These are phyloP conservation scores for Pythium pyrilobum DNA, from an alignment of 352 stramenopile species.

Conservation along the genomic window DNA sequence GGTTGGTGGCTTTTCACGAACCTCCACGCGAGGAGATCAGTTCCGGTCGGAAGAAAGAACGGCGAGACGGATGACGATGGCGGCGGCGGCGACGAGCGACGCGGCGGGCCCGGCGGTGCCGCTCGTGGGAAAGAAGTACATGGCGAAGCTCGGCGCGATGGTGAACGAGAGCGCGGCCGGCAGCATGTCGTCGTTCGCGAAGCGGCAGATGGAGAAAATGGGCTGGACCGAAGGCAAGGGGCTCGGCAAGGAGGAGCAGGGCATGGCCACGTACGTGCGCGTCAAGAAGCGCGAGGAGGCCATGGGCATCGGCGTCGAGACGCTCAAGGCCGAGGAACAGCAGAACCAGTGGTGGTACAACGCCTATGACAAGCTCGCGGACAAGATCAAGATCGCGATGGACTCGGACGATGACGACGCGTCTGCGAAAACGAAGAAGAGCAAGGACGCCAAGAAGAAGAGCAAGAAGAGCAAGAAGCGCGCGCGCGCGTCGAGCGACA, in stretches of 20 bases:
- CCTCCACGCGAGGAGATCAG: neutral
- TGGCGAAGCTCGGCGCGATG: conserved; percentile 71
- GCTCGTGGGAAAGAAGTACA: conserved; percentile 82
- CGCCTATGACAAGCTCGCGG: conserved; percentile 80
- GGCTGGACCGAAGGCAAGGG: conserved; percentile 95
- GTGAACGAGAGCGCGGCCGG: conserved; percentile 68
- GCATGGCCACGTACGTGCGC: conserved; percentile 91
- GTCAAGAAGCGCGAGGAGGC: conserved; percentile 93
- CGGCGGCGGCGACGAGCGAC: neutral
- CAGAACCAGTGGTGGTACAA: conserved; percentile 88
- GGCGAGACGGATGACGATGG: neutral
- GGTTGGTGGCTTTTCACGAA: conserved; percentile 18
- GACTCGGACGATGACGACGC: conserved; percentile 50
- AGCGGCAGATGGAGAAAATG: conserved; percentile 93
- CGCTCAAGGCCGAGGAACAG: conserved; percentile 56
- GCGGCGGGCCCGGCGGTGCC: conserved; percentile 29
- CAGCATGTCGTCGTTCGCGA: conserved; percentile 71
- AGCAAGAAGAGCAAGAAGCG: conserved; percentile 42
- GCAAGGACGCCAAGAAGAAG: conserved; percentile 55
- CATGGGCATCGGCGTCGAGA: conserved; percentile 87
- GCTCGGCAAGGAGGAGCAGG: conserved; percentile 94
- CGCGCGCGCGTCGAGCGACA: conserved; percentile 15
- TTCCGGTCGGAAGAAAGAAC: neutral
- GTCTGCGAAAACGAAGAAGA: conserved; percentile 35
- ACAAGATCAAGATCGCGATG: conserved; percentile 81